Base-by-base conservation (phyloP, 2,329 filamentous ascomycete species). In the Paecilomyces sp. region DNA sequence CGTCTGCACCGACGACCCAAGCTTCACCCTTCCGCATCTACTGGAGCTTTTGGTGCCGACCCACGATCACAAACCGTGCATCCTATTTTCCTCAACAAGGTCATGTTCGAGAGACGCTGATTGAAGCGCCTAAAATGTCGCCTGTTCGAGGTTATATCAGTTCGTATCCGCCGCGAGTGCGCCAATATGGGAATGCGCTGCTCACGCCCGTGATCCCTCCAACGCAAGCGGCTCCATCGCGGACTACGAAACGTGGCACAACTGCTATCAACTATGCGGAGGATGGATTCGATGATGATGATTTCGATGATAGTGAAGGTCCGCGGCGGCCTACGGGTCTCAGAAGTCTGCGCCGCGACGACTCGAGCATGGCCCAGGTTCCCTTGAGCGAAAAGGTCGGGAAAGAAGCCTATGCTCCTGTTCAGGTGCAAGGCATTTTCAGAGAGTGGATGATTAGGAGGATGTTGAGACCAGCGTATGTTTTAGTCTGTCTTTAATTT, bases 181-280 rank as follows among this genome's bases (percentile, higher is more conserved):
- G 93, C 72, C 85, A 87, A 64, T 97, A 95, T 79, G 90, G 89
- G 74, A 97, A 97, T 79, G 91, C 93, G 41, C 86, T 97, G 58
- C 85, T 97, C 62, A 91, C 90, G 25, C 92, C 93, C 36, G 87
- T 94, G 63, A 84, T 93, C 62, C 90, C 89, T 63, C 83, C 84
- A 58, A 87, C 86, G 63, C 83, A 87, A 66, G 80, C 81, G 60
- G 87, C 86, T 25, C 85, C 88, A 47, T 79, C 90, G 67, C 86
- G 93, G 72, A 96, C 90, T n/a, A 97, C 94, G 8, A 97, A 99
- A 80, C 89, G 94, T 76, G 94, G 94, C 60, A 97, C 94, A 1
- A 94, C 91, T 34, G 90, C 93, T 64, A 94, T 97, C 77, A 99
- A 97, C 78, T 99, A 99, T 72, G 93, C 94, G 25, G 94, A 99